These are phyloP conservation scores for Suhomyces guaymorum DNA, from an alignment of 1,139 yeast species.

Conservation along the genomic window DNA sequence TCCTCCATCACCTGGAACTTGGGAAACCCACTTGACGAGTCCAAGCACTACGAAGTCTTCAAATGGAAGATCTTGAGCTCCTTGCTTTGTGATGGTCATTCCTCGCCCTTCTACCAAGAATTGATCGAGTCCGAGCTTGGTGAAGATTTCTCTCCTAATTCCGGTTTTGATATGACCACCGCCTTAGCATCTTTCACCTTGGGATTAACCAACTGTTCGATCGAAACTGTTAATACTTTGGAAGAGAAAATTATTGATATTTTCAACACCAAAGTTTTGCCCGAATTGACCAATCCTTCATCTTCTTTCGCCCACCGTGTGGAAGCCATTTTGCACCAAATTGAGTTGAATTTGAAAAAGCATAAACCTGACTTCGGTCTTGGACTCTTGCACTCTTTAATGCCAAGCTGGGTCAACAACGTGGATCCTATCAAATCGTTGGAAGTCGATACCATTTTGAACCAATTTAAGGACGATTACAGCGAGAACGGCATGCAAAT, in stretches of 20 bases:
- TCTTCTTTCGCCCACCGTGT: constrained; percentile 64
- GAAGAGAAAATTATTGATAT: constrained; percentile 48
- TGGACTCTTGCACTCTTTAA: constrained; percentile 67
- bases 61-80: constrained; percentile 72
- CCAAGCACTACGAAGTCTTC: constrained; percentile 59
- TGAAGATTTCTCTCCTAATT: constrained; percentile 81
- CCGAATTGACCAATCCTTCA: constrained; percentile 41
- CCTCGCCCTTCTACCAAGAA: constrained; percentile 83
- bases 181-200: constrained; percentile 76
- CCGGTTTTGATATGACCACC: constrained; percentile 85
- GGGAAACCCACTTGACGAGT: constrained; percentile 66
- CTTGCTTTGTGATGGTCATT: constrained; percentile 85
- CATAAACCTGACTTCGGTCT: constrained; percentile 92
- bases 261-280: constrained; percentile 35
- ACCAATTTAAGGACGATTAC: constrained; percentile 62
- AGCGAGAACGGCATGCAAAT: constrained; percentile 53
- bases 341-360: constrained; percentile 80
- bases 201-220: constrained; percentile 77
- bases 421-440: constrained; percentile 68
- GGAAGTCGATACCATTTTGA: constrained; percentile 62
- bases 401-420: constrained; percentile 83
- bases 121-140: constrained; percentile 84
- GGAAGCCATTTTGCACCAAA: constrained; percentile 83
- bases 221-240: constrained; percentile 48
- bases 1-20: constrained; percentile 86